These are phyloP conservation scores for Apostasia ramifera DNA, from an alignment of 106 monocot species.

Conservation along the genomic window DNA sequence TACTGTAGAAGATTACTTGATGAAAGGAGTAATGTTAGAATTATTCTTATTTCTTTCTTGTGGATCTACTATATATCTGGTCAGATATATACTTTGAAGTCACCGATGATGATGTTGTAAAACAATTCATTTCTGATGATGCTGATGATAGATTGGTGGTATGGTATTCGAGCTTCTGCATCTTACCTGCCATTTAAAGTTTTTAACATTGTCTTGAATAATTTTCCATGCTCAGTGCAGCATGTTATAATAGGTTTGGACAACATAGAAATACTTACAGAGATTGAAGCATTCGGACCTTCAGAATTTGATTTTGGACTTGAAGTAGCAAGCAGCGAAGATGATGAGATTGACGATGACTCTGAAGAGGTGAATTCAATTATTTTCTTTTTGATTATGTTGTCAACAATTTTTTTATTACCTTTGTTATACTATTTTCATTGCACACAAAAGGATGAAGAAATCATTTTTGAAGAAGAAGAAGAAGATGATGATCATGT, in stretches of 20 bases:
- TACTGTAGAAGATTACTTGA: not conserved
- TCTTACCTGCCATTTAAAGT: not conserved
- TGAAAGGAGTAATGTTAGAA: not conserved
- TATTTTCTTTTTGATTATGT: not conserved
- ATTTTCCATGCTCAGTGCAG: conserved; percentile 33
- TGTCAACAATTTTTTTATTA: conserved; percentile 1
- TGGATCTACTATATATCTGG: conserved; percentile 31
- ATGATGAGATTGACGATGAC: conserved; percentile 47
- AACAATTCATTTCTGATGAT: conserved; percentile 49
- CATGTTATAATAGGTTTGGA: conserved; percentile 81
- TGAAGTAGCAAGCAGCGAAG: conserved; percentile 41
- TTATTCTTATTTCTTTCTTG: conserved; percentile 18
- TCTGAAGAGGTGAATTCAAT: conserved; percentile 42
- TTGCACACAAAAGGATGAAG: conserved; percentile 28
- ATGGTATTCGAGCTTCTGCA: conserved; percentile 8
- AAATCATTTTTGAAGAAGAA: conserved; percentile 52
- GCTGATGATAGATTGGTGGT: conserved; percentile 77
- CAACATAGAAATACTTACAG: conserved; percentile 50
- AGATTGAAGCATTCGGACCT: conserved; percentile 43
- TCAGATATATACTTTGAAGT: conserved; percentile 89
- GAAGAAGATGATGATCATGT: conserved; percentile 25
- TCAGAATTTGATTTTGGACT: conserved; percentile 47
- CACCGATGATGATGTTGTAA: conserved; percentile 49
- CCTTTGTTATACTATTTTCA: not conserved
- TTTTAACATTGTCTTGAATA: conserved; percentile 9